Percentiles rank a stretch among this genome's conserved stretches.
Conservation (phyloP, 768 basidiomycete species). For the Termitomyces sp. region DNA sequence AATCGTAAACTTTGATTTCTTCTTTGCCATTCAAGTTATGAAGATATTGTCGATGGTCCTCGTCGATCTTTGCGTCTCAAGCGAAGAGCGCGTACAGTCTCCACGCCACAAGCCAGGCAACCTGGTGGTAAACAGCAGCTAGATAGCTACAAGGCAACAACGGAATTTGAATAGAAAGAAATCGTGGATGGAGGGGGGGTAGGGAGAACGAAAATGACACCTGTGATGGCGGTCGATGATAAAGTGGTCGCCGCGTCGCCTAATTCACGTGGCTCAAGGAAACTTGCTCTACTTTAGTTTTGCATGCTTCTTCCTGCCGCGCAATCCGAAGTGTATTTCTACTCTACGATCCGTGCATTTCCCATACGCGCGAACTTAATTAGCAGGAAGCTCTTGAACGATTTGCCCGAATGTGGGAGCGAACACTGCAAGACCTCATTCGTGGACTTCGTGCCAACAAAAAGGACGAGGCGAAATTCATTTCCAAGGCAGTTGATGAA, state of each 20-base stretch:
- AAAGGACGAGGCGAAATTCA: slow-evolving; percentile 87
- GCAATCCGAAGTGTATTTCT: background rate
- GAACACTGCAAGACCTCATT: slow-evolving; percentile 92
- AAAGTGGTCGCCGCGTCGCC: background rate
- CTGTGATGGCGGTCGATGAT: background rate
- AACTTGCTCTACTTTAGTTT: background rate
- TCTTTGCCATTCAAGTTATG: background rate
- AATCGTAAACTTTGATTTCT: background rate
- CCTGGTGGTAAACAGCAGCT: background rate
- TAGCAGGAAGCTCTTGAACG: background rate
- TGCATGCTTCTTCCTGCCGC: background rate
- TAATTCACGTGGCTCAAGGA: background rate
- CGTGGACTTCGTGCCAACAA: slow-evolving; percentile 95
- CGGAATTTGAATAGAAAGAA: background rate
- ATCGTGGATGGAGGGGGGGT: background rate
- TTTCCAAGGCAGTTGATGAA: slow-evolving; percentile 90
- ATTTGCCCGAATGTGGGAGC: slow-evolving; percentile 75
- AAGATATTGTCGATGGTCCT: too few relatives aligned
- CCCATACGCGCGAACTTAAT: background rate
- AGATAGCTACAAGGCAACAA: background rate
- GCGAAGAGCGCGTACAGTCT: background rate
- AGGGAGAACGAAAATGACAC: background rate
- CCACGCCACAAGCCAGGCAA: background rate
- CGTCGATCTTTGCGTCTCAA: background rate
- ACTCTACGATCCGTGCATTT: background rate